Conservation (phyloP, 176 grass and related monocot species). For the Triticum urartu region DNA sequence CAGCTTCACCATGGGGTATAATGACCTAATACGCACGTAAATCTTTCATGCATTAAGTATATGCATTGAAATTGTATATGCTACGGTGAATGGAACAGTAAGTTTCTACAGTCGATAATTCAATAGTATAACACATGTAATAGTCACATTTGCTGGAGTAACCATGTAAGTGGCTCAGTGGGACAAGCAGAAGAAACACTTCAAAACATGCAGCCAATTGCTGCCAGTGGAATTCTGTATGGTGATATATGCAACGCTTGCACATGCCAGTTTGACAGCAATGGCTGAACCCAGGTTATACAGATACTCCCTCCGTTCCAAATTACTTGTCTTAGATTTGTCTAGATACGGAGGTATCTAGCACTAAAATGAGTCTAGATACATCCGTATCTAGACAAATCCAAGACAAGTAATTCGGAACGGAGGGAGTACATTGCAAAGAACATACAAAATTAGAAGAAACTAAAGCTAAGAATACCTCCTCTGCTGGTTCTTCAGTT, state of each 20-base stretch:
- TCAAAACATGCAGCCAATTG: slow-evolving; percentile 9
- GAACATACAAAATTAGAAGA: not conserved
- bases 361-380: no score
- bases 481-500: slow-evolving; percentile 59
- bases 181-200: slow-evolving; percentile 1
- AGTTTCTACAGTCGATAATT: not conserved
- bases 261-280: not conserved
- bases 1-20: slow-evolving; percentile 93
- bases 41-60: slow-evolving; percentile 29
- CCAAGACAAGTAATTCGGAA: no score
- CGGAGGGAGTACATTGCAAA: not conserved
- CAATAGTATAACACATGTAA: not conserved
- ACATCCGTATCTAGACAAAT: no score
- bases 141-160: not conserved
- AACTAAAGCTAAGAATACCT: slow-evolving; percentile 39
- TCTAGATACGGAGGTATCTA: no score
- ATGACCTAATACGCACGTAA: slow-evolving; percentile 59
- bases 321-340: no score
- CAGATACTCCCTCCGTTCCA: not conserved
- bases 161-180: not conserved
- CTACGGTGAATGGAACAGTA: not conserved
- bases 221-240: not conserved
- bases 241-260: not conserved
- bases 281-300: slow-evolving; percentile 3
- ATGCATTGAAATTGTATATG: not conserved